Percentiles rank a stretch among this genome's conserved stretches.
Evolutionary conservation across 352 stramenopile species (phyloP).

Genomic region (Globisporangium uncinulatum): DNA sequence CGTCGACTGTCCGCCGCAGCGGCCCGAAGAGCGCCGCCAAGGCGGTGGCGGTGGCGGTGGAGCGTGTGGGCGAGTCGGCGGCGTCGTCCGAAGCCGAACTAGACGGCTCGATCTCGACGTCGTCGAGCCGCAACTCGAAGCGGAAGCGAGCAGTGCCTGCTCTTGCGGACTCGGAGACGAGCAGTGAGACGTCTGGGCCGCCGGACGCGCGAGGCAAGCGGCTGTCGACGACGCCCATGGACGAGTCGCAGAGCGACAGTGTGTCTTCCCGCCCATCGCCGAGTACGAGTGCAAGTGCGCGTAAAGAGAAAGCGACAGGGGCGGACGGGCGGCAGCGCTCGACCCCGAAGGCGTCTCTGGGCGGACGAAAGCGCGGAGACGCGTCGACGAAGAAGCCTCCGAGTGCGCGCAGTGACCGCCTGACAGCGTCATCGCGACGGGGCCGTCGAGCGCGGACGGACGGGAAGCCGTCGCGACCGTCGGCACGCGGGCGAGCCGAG

Average conservation of each 20-base stretch:
- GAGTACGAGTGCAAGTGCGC: not conserved
- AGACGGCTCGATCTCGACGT: not conserved
- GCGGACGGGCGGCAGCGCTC: slow-evolving; percentile 3
- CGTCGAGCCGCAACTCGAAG: slow-evolving; percentile 15
- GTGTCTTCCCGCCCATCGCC: slow-evolving; percentile 2
- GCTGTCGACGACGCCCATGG: not conserved
- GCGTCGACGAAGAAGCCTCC: too few relatives aligned
- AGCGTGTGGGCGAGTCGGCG: too few relatives aligned
- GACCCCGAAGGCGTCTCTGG: slow-evolving; percentile 5
- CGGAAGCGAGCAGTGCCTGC: slow-evolving; percentile 19
- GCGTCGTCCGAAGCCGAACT: not conserved
- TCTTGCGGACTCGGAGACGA: slow-evolving; percentile 9
- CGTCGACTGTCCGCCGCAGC: not conserved
- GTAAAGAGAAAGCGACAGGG: slow-evolving; percentile 14
- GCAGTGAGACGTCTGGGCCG: slow-evolving; percentile 7
- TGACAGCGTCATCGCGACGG: too few relatives aligned
- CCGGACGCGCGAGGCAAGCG: slow-evolving; percentile 1
- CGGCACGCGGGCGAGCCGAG: not conserved
- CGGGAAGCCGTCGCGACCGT: too few relatives aligned
- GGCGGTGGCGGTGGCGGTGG: not conserved
- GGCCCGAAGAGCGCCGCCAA: not conserved
- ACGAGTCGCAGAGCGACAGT: slow-evolving; percentile 5
- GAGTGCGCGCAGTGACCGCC: too few relatives aligned
- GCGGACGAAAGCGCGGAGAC: slow-evolving; percentile 1
- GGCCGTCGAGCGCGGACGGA: too few relatives aligned